These are phyloP conservation scores for Orychophragmus violaceus DNA, from an alignment of 345 rosid genomes.

Conservation along the genomic window DNA sequence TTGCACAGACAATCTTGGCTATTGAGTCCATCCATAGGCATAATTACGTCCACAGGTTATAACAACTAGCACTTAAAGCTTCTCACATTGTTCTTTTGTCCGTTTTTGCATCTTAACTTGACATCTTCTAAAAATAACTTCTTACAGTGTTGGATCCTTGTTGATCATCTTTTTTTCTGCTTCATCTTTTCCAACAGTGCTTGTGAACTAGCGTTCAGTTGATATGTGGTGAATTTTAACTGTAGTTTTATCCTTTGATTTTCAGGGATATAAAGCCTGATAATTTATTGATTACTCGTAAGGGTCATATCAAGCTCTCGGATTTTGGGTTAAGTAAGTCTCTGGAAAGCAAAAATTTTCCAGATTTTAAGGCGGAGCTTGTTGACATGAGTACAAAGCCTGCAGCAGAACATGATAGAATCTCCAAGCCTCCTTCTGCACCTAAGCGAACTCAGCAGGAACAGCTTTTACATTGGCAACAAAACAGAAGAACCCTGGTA, in stretches of 20 bases:
- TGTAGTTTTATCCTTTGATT: conserved; percentile 15
- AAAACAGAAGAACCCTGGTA: conserved; percentile 61
- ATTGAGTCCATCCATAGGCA: conserved; percentile 69
- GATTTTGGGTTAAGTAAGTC: conserved; percentile 74
- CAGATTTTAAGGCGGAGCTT: conserved; percentile 45
- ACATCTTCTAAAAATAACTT: background rate
- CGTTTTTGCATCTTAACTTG: background rate
- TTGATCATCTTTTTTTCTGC: background rate
- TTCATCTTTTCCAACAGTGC: background rate
- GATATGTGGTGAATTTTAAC: background rate
- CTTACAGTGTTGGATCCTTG: background rate
- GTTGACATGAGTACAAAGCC: conserved; percentile 34
- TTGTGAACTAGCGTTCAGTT: conserved; percentile 3
- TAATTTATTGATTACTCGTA: conserved; percentile 52
- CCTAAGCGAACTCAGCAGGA: conserved; percentile 65
- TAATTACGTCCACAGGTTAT: conserved; percentile 60
- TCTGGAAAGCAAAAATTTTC: conserved; percentile 48
- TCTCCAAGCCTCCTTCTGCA: conserved; percentile 39
- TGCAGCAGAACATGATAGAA: conserved; percentile 41
- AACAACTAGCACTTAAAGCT: conserved; percentile 5
- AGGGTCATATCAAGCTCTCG: conserved; percentile 63
- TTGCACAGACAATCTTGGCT: conserved; percentile 61
- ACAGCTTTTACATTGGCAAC: conserved; percentile 67
- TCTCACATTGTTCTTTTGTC: background rate
- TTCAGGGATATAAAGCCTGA: conserved; percentile 73